Evolutionary conservation across 2,329 filamentous ascomycete genomes (phyloP), one percentile per base, ranked within the genome.

Genomic region (Arthrobotrys sphaeroides): DNA sequence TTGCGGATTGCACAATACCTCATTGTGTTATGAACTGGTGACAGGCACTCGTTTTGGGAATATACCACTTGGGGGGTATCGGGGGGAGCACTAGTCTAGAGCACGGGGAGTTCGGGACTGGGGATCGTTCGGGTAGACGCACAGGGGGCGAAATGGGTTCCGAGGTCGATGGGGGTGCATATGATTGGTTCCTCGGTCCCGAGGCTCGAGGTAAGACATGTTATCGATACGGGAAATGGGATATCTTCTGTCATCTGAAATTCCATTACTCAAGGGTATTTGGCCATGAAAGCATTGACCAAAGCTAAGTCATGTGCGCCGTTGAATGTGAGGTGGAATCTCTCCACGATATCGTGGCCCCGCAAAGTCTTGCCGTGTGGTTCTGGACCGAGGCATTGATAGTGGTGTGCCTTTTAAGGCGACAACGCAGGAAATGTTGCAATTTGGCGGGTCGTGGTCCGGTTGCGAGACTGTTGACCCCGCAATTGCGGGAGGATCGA

Each of bases 191-290:
- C 51, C 31, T 55, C 31, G 51, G 51, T 36, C 38, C 51, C 51
- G 51, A 55, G 51, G 51, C 51, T 38, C 28, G 51, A 36, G 51
- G 28, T 53, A 33, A 53, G 47, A 53, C 47, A 53, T 36, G 1
- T 18, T 33, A 36, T 24, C 16, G 51, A 38, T 55, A 38, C 28
- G 26, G 18, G 9, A n/a, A 38, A 55, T 55, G 51, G 51, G 31
- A 36, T 55, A 36, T n/a, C 9, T 55, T 55, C n/a, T 55, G 38
- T 55, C 51, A 55, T 55, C 51, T 55, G 51, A 55, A n/a, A 55
- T 55, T 38, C 31, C 51, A 55, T 55, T 55, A 55, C 31, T 38
- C 51, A 55, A 38, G 51, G 51, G 51, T 38, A 22, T 38, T 38
- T 55, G 51, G 51, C 51, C n/a, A 55, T 18, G 9, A 38, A 31